Evolutionary conservation across 1,139 yeast species (phyloP), one percentile per base, ranked within the genome.

Genomic region (Lodderomyces margitis): DNA sequence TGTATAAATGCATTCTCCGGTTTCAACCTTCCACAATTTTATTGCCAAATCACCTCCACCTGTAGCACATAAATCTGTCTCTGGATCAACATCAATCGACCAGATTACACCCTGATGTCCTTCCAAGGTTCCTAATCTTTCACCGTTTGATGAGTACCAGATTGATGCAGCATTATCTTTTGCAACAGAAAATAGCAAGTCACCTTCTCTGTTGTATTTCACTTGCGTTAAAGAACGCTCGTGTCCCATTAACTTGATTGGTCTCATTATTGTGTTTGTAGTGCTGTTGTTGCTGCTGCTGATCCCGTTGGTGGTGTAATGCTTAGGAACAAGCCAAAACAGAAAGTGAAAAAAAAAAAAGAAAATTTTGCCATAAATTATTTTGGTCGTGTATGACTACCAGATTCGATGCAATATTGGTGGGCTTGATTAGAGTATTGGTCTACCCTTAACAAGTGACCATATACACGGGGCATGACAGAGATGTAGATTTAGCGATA

Each of bases 131-230:
- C 98, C 99, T 47, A 94, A 69, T 66, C 98, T 81, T 69, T 94
- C 98, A 55, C 99, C 99, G 62, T 91, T 92, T 51, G 87, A 84
- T 21, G 97, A 80, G 66, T 79, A 92, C 98, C 98, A 94, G 49
- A 91, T 85, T 43, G 89, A 83, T n/a, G 92, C 94, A 38, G 73
- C 62, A 56, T 79, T 79, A 77, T 91, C 98, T 66, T 94, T 89
- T 55, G 97, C 91, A 35, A 88, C 92, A 9, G 97, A 83, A 64
- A 94, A 86, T 48, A 94, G 77, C 54, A 94, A 70, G 64, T 94
- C 99, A 39, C 99, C 99, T 58, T 94, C 98, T 52, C 82, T 78
- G 76, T 91, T 92, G 72, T 83, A 92, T 62, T 87, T 91, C 54
- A 92, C 92, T 75, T 91, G 96, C 40, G 95, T 86, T 55, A 84